Evolutionary conservation across 306 rosid genomes (phyloP).

Genomic region (Cucumis hystrix): DNA sequence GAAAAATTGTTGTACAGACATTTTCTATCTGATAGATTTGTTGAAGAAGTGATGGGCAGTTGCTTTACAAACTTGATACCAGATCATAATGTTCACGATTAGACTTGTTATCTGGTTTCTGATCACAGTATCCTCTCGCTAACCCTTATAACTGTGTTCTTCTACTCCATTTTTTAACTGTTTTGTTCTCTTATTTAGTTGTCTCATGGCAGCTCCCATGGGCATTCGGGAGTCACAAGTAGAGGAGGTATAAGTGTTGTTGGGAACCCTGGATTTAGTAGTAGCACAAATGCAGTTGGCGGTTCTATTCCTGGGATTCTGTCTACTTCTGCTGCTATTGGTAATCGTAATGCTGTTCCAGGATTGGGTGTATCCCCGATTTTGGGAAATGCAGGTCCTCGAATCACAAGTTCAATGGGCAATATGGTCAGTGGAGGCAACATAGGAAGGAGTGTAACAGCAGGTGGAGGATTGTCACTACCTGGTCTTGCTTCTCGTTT

Average conservation of each 20-base stretch:
- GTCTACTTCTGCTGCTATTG: constrained; percentile 88
- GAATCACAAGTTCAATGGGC: constrained; percentile 89
- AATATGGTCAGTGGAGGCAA: constrained; percentile 91
- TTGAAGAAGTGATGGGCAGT: not conserved
- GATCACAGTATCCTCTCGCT: constrained; percentile 3
- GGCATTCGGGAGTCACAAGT: constrained; percentile 75
- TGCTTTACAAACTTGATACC: not conserved
- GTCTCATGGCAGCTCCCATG: constrained; percentile 79
- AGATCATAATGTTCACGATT: not conserved
- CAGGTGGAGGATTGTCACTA: constrained; percentile 80
- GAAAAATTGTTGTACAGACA: not conserved
- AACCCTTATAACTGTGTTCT: not conserved
- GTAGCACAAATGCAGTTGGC: constrained; percentile 90
- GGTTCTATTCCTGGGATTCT: constrained; percentile 97
- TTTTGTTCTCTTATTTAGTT: constrained; percentile 36
- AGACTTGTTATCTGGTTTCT: not conserved
- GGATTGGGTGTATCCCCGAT: constrained; percentile 95
- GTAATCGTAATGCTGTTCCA: constrained; percentile 90
- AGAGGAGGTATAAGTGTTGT: constrained; percentile 98
- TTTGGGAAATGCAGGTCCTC: constrained; percentile 77
- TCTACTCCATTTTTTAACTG: not conserved
- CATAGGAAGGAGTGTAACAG: constrained; percentile 55
- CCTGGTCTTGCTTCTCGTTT: constrained; percentile 87
- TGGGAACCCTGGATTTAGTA: constrained; percentile 95
- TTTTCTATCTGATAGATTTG: too few species aligned